Conservation (phyloP, 2,329 filamentous ascomycete genomes). For the Aspergillus carbonarius region DNA sequence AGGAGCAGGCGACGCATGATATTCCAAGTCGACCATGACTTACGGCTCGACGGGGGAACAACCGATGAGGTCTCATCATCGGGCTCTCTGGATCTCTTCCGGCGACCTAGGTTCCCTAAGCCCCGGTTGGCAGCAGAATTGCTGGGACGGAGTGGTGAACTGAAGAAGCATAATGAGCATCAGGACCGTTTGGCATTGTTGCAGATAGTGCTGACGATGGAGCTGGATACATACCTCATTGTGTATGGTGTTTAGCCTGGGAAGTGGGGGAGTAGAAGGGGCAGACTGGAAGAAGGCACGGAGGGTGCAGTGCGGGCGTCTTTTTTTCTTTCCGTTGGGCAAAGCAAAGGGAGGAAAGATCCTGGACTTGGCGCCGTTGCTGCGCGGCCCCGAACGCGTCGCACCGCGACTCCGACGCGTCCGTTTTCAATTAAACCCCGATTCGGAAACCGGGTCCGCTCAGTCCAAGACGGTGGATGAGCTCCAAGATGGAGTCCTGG, state of each 20-base stretch:
- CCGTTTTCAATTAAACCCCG: conserved; percentile 35
- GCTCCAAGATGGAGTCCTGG: neutral
- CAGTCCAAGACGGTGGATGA: neutral
- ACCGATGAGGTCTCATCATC: conserved; percentile 63
- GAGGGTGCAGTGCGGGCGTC: conserved; percentile 13
- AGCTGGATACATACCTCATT: conserved; percentile 29
- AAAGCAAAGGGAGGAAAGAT: conserved; percentile 21
- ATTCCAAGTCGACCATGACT: conserved; percentile 32
- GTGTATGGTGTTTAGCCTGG: conserved; percentile 20
- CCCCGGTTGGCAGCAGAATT: conserved; percentile 83
- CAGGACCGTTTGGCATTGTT: neutral
- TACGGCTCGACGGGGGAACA: conserved; percentile 63
- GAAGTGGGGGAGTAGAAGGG: conserved; percentile 6
- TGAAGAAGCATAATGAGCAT: conserved; percentile 37
- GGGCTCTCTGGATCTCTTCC: conserved; percentile 65
- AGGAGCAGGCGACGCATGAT: neutral
- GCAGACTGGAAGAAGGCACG: conserved; percentile 9
- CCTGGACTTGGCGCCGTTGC: conserved; percentile 16
- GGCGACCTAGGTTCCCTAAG: conserved; percentile 50
- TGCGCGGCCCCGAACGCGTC: conserved; percentile 18
- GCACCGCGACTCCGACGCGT: conserved; percentile 18
- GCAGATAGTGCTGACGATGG: neutral
- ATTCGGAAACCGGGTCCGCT: conserved; percentile 23
- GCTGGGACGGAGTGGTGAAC: conserved; percentile 78
- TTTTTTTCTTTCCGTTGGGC: conserved; percentile 15